Evolutionary conservation across 2,329 filamentous ascomycete genomes (phyloP).

Genomic region (Colletotrichum euphorbiae): DNA sequence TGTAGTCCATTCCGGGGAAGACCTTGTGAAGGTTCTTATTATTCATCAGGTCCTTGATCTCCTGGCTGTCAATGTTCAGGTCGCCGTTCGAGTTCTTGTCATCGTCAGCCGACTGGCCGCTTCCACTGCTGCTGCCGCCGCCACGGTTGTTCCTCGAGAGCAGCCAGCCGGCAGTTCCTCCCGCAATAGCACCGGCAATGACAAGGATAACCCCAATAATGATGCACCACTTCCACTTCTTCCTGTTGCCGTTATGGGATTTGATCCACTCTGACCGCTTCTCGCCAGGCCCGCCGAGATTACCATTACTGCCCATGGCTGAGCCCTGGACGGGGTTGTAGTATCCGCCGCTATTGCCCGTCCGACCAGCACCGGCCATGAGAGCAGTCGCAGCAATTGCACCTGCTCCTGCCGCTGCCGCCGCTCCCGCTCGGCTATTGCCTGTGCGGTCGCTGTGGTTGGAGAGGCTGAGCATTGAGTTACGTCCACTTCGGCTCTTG

Average conservation of each 20-base stretch:
- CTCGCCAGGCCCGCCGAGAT: constrained; percentile 54
- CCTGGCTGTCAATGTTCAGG: constrained; percentile 76
- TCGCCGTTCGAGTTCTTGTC: constrained; percentile 75
- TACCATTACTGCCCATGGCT: constrained; percentile 37
- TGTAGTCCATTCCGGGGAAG: constrained; percentile 96
- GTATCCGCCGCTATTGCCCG: constrained; percentile 54
- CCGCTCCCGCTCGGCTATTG: constrained; percentile 44
- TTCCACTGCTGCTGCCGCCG: constrained; percentile 43
- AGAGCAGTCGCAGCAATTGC: constrained; percentile 53
- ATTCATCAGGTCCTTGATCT: constrained; percentile 85
- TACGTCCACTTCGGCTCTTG: constrained; percentile 57
- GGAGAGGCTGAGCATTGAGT: constrained; percentile 70
- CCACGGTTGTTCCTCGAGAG: constrained; percentile 64
- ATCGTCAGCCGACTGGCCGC: constrained; percentile 64
- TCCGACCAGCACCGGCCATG: constrained; percentile 47
- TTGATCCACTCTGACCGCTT: constrained; percentile 74
- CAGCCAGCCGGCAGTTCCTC: constrained; percentile 79
- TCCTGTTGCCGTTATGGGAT: constrained; percentile 68
- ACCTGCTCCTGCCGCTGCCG: constrained; percentile 59
- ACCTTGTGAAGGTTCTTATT: constrained; percentile 89
- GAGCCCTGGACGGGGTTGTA: constrained; percentile 67
- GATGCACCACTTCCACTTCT: constrained; percentile 78
- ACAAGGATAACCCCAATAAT: constrained; percentile 72
- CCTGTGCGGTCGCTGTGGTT: constrained; percentile 52
- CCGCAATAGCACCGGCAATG: constrained; percentile 75